Base-by-base conservation (phyloP, 495 filamentous ascomycete species). In the Sporormia fimetaria region DNA sequence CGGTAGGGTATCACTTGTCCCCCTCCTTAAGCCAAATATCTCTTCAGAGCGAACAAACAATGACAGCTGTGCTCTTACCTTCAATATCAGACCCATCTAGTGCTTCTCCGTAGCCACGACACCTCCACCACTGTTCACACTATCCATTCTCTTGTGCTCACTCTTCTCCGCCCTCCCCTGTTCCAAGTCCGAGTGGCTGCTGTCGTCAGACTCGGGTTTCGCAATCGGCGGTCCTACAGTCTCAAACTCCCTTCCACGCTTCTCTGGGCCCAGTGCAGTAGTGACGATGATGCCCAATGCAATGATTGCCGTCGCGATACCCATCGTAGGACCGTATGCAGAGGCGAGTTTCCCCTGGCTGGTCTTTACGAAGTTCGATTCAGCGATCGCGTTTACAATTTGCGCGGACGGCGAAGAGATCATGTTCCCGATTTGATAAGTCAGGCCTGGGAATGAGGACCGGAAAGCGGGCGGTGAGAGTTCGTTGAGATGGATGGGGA, bases 401-500 rank as follows among this genome's bases (percentile, higher is more conserved):
- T 85, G 79, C 2, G 78, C 70, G 0, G 75, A 76, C 1, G 80
- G 78, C 3, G 79, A 76, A 22, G 79, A 78, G 29, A 84, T 71
- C 70, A 84, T 80, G 58, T 82, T 83, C 6, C 80, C 81, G 2
- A 86, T 52, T 58, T 87, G 81, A 59, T 84, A 84, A 0, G 77
- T 77, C 37, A 60, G 25, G 18, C 78, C 78, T 0, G 74, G 72
- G 62, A 81, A 76, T 4, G 63, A 71, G 3, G 80, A 80, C n/a
- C 80, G 71, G 65, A 81, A 84, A 1, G 78, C 77, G 0, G 75
- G 71, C 4, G 81, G 82, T 0, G 81, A 74, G 0, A 86, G 69
- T 62, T 87, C 82, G 57, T 82, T 82, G 33, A 87, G 67, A 50
- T 84, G 81, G 49, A 86, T 80, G 6, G 82, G 82, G 21, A 85